Evolutionary conservation across 352 stramenopile genomes (phyloP).

Genomic region (Phytopythium litorale): DNA sequence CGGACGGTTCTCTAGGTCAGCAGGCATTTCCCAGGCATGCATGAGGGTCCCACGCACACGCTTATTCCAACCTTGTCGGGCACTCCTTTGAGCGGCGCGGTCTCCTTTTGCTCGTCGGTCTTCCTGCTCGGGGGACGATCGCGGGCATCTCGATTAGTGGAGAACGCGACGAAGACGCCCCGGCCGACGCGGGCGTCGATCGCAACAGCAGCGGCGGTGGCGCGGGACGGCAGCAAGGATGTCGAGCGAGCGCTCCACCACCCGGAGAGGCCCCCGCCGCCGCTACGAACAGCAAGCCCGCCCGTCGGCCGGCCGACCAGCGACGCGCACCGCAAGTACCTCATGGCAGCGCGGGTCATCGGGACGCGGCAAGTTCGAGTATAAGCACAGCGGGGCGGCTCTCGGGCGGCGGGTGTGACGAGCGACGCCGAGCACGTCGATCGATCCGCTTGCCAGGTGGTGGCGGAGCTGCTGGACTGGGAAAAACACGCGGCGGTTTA

Average conservation of each 20-base stretch:
- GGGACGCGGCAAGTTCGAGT: neutral
- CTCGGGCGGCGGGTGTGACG: neutral
- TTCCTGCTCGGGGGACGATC: neutral
- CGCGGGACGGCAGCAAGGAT: neutral
- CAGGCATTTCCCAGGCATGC: neutral
- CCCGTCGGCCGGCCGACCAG: neutral
- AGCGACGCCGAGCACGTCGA: too few species aligned
- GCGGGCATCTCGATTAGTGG: constrained; percentile 2
- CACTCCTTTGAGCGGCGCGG: constrained; percentile 18
- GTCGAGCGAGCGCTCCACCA: neutral
- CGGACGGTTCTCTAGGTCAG: constrained; percentile 1
- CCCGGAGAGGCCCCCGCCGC: constrained; percentile 1
- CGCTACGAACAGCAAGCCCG: neutral
- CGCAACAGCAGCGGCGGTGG: neutral
- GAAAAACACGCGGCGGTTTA: constrained; percentile 5
- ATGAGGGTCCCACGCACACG: neutral
- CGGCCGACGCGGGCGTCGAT: neutral
- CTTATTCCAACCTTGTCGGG: constrained; percentile 12
- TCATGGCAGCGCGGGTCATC: constrained; percentile 6
- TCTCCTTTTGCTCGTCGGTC: constrained; percentile 28
- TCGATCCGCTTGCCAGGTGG: neutral
- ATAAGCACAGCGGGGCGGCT: neutral
- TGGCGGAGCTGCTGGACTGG: neutral
- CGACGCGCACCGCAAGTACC: constrained; percentile 2
- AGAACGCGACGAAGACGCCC: neutral